Percentiles rank a stretch among this genome's conserved stretches.
These are phyloP conservation scores for Colletotrichum sp. DNA, from an alignment of 2,329 filamentous ascomycete genomes.

Conservation along the genomic window DNA sequence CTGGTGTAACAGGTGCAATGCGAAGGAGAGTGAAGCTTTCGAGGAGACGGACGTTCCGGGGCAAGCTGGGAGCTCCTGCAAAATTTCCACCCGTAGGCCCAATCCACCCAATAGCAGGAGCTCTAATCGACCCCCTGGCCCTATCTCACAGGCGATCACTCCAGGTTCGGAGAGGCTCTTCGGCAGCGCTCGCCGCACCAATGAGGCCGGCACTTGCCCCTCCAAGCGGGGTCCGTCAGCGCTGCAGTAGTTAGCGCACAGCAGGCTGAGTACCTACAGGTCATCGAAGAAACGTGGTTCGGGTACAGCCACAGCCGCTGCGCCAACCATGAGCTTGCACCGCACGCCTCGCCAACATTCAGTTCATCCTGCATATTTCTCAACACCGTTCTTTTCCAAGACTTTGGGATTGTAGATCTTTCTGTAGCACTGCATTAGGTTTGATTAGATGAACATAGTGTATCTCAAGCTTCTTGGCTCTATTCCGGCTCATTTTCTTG, in stretches of 20 bases:
- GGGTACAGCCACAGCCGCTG: conserved; percentile 6
- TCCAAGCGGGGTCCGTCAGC: background rate
- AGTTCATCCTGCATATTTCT: background rate
- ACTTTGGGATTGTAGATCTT: background rate
- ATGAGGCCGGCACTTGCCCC: background rate
- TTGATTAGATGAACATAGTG: background rate
- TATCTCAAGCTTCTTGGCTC: background rate
- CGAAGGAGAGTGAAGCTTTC: background rate
- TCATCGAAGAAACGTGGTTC: conserved; percentile 10
- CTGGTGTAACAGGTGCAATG: background rate
- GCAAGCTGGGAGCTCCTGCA: conserved; percentile 16
- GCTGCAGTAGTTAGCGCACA: background rate
- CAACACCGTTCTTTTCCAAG: background rate
- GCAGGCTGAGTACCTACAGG: background rate
- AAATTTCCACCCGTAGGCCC: conserved; percentile 18
- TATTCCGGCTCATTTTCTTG: background rate
- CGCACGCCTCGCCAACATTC: background rate
- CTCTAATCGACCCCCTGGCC: background rate
- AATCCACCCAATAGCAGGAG: conserved; percentile 5
- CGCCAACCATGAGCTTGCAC: background rate
- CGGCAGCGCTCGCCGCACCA: conserved; percentile 6
- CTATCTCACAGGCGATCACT: conserved; percentile 4
- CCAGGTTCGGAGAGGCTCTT: conserved; percentile 10
- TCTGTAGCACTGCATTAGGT: background rate
- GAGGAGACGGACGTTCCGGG: conserved; percentile 9